These are phyloP conservation scores for Cladophialophora carrionii DNA, from an alignment of 2,329 filamentous ascomycete species.

Conservation along the genomic window DNA sequence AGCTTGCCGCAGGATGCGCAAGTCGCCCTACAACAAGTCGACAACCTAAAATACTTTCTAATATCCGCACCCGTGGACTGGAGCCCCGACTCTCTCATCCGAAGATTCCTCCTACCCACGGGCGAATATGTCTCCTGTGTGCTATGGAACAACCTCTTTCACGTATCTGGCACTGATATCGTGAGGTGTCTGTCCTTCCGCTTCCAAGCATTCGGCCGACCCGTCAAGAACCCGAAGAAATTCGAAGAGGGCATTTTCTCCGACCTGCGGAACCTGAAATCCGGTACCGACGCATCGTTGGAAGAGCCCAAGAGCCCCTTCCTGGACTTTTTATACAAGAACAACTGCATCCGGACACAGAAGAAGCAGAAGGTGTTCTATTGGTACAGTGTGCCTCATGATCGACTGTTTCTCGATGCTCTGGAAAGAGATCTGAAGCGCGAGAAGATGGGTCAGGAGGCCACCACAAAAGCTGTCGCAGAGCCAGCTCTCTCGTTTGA, in stretches of 20 bases:
- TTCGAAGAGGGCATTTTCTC: constrained; percentile 99
- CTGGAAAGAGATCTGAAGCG: constrained; percentile 96
- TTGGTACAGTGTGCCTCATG: constrained; percentile 99
- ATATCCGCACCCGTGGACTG: constrained; percentile 98
- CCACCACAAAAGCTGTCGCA: constrained; percentile 93
- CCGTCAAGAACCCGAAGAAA: constrained; percentile 99
- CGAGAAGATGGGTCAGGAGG: constrained; percentile 99
- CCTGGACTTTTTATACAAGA: constrained; percentile 99
- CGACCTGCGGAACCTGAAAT: constrained; percentile 95
- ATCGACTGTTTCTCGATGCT: constrained; percentile 94
- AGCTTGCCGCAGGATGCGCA: constrained; percentile 94
- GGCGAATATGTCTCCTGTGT: constrained; percentile 99
- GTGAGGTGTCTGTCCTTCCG: constrained; percentile 96
- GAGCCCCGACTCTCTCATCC: constrained; percentile 94
- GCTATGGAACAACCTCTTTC: constrained; percentile 98
- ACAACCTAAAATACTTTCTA: constrained; percentile 99
- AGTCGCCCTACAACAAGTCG: constrained; percentile 95
- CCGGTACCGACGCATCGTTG: constrained; percentile 93
- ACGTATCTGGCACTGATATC: constrained; percentile 98
- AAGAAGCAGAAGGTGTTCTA: constrained; percentile 99
- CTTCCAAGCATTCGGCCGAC: constrained; percentile 97
- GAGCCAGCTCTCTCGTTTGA: constrained; percentile 98
- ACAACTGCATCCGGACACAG: constrained; percentile 99
- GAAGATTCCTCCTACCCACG: constrained; percentile 90
- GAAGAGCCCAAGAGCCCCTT: constrained; percentile 99